Percentiles rank a stretch among this genome's conserved stretches.
Conservation (phyloP, 2,329 filamentous ascomycete genomes). For the Beauveria bassiana region DNA sequence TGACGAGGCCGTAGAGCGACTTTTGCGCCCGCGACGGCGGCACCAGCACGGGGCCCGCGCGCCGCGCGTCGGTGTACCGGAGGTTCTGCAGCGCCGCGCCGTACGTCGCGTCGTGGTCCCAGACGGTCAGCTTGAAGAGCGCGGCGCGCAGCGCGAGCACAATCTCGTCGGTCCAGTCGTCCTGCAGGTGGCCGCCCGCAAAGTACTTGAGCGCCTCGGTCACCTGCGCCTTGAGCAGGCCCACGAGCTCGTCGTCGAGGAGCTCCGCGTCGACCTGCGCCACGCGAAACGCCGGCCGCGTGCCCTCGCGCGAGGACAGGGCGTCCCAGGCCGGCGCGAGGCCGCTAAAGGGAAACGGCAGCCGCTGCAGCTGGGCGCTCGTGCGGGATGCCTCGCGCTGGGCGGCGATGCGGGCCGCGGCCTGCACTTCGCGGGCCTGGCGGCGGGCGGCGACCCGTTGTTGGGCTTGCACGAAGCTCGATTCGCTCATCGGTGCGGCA, state of each 20-base stretch:
- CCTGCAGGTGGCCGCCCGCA: conserved; percentile 63
- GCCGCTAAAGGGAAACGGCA: conserved; percentile 56
- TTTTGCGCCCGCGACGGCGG: conserved; percentile 80
- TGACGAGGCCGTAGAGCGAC: conserved; percentile 71
- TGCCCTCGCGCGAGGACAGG: conserved; percentile 67
- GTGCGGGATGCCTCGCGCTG: conserved; percentile 45
- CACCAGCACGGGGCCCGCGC: conserved; percentile 51
- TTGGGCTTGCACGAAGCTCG: conserved; percentile 82
- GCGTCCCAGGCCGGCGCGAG: conserved; percentile 60
- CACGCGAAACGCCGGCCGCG: conserved; percentile 79
- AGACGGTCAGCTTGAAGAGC: conserved; percentile 90
- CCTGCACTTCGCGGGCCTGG: conserved; percentile 62
- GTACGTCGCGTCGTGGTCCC: conserved; percentile 94
- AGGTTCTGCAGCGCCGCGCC: conserved; percentile 89
- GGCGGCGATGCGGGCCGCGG: conserved; percentile 46
- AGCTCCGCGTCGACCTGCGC: conserved; percentile 95
- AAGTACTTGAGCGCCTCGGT: conserved; percentile 84
- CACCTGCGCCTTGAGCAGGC: conserved; percentile 78
- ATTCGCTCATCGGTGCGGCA: conserved; percentile 37
- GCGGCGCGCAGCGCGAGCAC: conserved; percentile 66
- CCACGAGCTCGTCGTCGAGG: conserved; percentile 84
- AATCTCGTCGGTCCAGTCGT: conserved; percentile 86
- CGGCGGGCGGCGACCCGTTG: conserved; percentile 77
- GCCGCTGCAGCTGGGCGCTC: conserved; percentile 45
- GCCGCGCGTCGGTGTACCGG: conserved; percentile 77